Conservation (phyloP, 2,329 filamentous ascomycete genomes). For the Tolypocladium inflatum region DNA sequence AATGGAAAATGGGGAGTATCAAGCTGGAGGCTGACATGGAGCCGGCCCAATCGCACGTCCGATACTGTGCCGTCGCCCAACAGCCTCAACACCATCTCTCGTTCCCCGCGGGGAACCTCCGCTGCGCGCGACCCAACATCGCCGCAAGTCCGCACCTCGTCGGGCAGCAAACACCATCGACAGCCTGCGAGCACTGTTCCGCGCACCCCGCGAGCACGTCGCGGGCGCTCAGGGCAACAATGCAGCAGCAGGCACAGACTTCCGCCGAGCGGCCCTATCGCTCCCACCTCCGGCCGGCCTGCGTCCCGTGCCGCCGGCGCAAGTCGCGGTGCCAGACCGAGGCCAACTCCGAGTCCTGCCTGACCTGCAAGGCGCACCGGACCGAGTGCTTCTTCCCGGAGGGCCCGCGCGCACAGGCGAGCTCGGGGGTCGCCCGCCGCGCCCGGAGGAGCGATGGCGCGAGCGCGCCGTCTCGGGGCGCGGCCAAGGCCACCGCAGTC, state of each 20-base stretch:
- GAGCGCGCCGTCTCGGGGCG: not conserved
- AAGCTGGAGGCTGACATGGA: too few relatives aligned
- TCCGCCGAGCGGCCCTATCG: constrained; percentile 39
- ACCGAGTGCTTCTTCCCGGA: constrained; percentile 46
- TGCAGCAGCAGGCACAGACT: not conserved
- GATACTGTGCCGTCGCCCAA: not conserved
- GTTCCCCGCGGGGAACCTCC: not conserved
- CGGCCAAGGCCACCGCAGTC: not conserved
- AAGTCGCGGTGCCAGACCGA: constrained; percentile 54
- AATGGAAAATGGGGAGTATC: too few relatives aligned
- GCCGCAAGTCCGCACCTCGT: too few relatives aligned
- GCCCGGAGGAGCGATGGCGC: constrained; percentile 1
- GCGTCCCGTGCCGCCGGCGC: constrained; percentile 47
- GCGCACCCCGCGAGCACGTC: not conserved
- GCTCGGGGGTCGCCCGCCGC: constrained; percentile 8
- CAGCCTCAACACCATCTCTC: not conserved
- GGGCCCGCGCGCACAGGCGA: constrained; percentile 14
- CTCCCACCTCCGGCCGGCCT: constrained; percentile 52
- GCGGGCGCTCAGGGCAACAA: not conserved
- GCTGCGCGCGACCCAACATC: too few relatives aligned
- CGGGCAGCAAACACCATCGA: too few relatives aligned
- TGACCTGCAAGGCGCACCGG: constrained; percentile 48
- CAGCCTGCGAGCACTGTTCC: not conserved
- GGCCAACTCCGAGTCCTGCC: constrained; percentile 38
- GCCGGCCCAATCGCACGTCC: not conserved